A percentile compares a stretch with the other conserved stretches of the same genome.
phyloP scores from a whole-genome alignment of 2,329 filamentous ascomycete genomes.

The Aspergillus fischeri region DNA sequence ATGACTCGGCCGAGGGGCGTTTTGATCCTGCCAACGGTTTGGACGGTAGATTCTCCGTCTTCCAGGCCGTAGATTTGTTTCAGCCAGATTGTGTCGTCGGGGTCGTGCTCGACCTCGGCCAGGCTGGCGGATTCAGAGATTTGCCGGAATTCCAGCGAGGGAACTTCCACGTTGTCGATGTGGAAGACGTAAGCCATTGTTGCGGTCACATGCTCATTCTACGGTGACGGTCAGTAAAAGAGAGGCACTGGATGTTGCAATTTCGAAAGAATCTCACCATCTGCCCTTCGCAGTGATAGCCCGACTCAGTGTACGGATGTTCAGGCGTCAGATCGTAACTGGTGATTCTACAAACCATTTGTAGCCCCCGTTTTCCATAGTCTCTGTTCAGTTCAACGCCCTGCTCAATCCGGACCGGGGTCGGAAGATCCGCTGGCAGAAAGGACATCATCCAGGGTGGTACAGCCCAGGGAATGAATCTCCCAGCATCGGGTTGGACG shows the following conservation, averaged over 20 bases:
- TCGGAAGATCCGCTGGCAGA: slow-evolving; percentile 21
- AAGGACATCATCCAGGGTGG: slow-evolving; percentile 24
- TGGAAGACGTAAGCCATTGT: slow-evolving; percentile 62
- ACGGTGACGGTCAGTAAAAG: background rate
- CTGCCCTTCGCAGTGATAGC: slow-evolving; percentile 48
- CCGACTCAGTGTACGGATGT: slow-evolving; percentile 50
- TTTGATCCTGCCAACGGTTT: slow-evolving; percentile 20
- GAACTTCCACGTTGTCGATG: slow-evolving; percentile 55
- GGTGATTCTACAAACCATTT: slow-evolving; percentile 62
- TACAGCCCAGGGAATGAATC: slow-evolving; percentile 30
- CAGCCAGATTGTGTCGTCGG: slow-evolving; percentile 27
- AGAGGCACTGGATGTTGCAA: background rate
- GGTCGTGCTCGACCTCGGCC: slow-evolving; percentile 30
- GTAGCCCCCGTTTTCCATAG: slow-evolving; percentile 47
- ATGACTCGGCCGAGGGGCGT: slow-evolving; percentile 18
- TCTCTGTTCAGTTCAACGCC: slow-evolving; percentile 29
- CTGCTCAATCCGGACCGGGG: slow-evolving; percentile 23
- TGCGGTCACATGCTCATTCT: slow-evolving; percentile 62
- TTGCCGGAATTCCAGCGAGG: slow-evolving; percentile 50
- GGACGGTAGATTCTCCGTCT: slow-evolving; percentile 22
- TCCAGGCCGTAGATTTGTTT: slow-evolving; percentile 25
- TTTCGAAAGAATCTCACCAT: slow-evolving; percentile 23
- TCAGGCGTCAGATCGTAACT: slow-evolving; percentile 57
- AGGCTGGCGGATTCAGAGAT: slow-evolving; percentile 24
- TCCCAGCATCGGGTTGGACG: slow-evolving; percentile 25